Percentiles rank a stretch among this genome's conserved stretches.
Evolutionary conservation across 1,284 basidiomycete species (phyloP).

Genomic region (Malassezia psittaci): DNA sequence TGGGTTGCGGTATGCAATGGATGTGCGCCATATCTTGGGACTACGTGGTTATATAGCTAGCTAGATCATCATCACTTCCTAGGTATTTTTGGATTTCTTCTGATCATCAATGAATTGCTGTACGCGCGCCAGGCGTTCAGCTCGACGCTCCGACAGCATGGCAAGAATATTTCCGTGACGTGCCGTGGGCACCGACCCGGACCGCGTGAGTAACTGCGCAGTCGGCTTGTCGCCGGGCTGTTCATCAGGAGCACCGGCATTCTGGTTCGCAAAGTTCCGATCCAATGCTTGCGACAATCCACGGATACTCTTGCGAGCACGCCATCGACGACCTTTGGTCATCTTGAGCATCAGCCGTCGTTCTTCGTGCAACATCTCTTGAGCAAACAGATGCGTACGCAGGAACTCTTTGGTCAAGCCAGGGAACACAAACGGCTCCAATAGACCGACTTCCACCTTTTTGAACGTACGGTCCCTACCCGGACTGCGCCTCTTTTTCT

Average conservation of each 20-base stretch:
- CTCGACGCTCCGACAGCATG: constrained; percentile 23
- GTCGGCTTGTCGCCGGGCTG: neutral
- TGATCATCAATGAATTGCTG: constrained; percentile 21
- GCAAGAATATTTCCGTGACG: constrained; percentile 35
- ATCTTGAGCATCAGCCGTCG: constrained; percentile 31
- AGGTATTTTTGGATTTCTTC: neutral
- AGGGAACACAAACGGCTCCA: constrained; percentile 46
- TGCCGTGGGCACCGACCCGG: constrained; percentile 23
- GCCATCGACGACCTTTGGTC: constrained; percentile 34
- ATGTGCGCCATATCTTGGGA: constrained; percentile 84
- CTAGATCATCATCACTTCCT: neutral
- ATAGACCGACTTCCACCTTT: constrained; percentile 43
- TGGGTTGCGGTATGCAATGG: constrained; percentile 84
- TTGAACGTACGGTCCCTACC: constrained; percentile 34
- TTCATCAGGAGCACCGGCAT: constrained; percentile 10
- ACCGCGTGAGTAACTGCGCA: constrained; percentile 17
- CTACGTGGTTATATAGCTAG: constrained; percentile 51
- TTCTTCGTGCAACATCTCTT: constrained; percentile 32
- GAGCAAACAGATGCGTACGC: constrained; percentile 23
- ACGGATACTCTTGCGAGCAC: constrained; percentile 20
- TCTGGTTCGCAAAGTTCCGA: constrained; percentile 10
- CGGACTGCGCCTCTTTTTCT: constrained; percentile 53
- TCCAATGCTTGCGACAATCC: constrained; percentile 9
- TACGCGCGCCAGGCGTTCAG: constrained; percentile 26
- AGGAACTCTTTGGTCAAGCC: constrained; percentile 30